A percentile compares a stretch with the other conserved stretches of the same genome.
Evolutionary conservation across 495 filamentous ascomycete genomes (phyloP).

Genomic region (Trypethelium eluteriae): DNA sequence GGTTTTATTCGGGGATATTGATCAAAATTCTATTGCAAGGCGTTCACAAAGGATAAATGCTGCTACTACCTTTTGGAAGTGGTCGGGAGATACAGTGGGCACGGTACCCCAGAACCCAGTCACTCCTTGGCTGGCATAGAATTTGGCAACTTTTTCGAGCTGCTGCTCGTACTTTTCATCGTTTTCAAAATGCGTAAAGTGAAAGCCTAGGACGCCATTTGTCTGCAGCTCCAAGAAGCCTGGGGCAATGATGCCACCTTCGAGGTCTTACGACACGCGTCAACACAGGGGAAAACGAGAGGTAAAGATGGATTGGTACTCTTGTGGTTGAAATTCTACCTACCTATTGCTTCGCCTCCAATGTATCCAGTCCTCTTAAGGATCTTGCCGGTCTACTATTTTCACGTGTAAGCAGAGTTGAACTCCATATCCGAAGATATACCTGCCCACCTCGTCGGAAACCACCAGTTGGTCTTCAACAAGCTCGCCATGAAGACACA

Average conservation of each 20-base stretch:
- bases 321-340: not conserved
- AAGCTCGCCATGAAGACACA: slow-evolving; percentile 38
- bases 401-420: slow-evolving; percentile 1
- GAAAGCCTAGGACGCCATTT: slow-evolving; percentile 38
- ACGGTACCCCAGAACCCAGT: slow-evolving; percentile 39
- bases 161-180: slow-evolving; percentile 29
- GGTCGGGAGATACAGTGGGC: slow-evolving; percentile 33
- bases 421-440: not conserved
- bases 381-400: slow-evolving; percentile 28
- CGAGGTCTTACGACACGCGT: slow-evolving; percentile 31
- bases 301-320: not conserved
- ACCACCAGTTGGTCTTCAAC: slow-evolving; percentile 34
- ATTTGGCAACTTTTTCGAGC: slow-evolving; percentile 30
- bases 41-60: not conserved
- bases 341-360: slow-evolving; percentile 28
- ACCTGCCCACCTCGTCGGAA: slow-evolving; percentile 24
- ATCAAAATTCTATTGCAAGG: too few relatives aligned
- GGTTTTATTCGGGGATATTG: too few relatives aligned
- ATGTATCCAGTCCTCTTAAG: slow-evolving; percentile 38
- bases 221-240: slow-evolving; percentile 39
- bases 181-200: slow-evolving; percentile 38
- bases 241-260: slow-evolving; percentile 36
- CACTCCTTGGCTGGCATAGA: slow-evolving; percentile 36
- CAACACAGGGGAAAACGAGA: not conserved
- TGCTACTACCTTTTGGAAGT: slow-evolving; percentile 33